These are phyloP conservation scores for Podaxis mareebaensis DNA, from an alignment of 768 basidiomycete species.

Conservation along the genomic window DNA sequence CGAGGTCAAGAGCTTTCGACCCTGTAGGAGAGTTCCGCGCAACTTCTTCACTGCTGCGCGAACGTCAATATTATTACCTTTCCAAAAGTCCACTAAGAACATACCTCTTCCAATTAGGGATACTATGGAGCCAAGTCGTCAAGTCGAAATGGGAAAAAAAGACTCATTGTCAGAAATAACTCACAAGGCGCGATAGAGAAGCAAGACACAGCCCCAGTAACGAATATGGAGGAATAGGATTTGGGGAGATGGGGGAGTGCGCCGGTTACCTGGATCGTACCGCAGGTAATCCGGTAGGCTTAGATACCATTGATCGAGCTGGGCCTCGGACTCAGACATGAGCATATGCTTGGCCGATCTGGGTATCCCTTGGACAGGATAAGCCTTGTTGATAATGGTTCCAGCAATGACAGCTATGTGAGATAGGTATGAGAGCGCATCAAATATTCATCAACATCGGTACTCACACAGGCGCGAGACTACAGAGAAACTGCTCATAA, in stretches of 20 bases:
- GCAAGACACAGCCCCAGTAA: conserved; percentile 74
- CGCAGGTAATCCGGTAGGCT: conserved; percentile 64
- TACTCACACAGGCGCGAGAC: conserved; percentile 58
- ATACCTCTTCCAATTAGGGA: conserved; percentile 74
- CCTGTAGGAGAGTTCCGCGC: conserved; percentile 50
- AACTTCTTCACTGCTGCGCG: conserved; percentile 39
- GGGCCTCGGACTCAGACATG: conserved; percentile 58
- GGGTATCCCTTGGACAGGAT: conserved; percentile 61
- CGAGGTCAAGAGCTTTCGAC: conserved; percentile 71
- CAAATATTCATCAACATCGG: conserved; percentile 2
- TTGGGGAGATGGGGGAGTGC: conserved; percentile 58
- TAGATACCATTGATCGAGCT: conserved; percentile 75
- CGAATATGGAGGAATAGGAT: conserved; percentile 70
- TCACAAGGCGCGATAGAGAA: conserved; percentile 80
- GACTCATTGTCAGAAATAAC: conserved; percentile 29
- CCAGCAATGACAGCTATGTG: conserved; percentile 64
- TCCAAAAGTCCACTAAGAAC: conserved; percentile 24
- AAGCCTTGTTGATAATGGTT: conserved; percentile 64
- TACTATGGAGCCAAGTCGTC: conserved; percentile 37
- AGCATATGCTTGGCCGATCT: conserved; percentile 47
- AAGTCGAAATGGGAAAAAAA: neutral
- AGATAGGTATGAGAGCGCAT: neutral
- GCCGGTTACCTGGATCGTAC: conserved; percentile 57
- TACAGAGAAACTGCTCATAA: conserved; percentile 57
- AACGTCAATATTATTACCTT: conserved; percentile 3